Conservation (phyloP, 2,329 filamentous ascomycete species). For the Penicillium sp. region DNA sequence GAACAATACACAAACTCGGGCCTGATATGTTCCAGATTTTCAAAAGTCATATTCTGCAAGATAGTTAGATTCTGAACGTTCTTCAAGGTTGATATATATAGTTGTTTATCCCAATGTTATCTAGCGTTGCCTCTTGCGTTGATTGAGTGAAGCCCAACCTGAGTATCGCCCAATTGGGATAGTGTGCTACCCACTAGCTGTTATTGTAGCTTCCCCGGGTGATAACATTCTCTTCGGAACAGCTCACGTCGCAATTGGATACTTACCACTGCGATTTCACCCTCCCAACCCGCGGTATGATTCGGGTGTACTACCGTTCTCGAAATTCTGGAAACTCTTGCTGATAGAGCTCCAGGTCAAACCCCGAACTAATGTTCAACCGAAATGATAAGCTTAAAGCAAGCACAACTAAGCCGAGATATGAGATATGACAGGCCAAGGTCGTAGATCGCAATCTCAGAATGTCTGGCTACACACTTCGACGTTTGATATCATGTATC, state of each 20-base stretch:
- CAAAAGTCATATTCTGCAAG: not conserved
- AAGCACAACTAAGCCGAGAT: not conserved
- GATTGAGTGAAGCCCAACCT: not conserved
- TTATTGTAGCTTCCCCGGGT: not conserved
- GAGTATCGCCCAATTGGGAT: not conserved
- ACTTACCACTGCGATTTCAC: not conserved
- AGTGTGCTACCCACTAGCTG: not conserved
- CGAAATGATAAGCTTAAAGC: not conserved
- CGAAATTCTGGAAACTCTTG: not conserved
- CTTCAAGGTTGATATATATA: not conserved
- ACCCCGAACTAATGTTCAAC: not conserved
- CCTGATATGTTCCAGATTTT: no score
- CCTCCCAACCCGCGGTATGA: not conserved
- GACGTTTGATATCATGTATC: not conserved
- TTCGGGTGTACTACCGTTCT: not conserved
- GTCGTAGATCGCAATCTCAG: not conserved
- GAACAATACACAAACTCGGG: no score
- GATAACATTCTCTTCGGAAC: not conserved
- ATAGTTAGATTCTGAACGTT: not conserved
- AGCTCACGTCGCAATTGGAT: not conserved
- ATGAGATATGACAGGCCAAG: not conserved
- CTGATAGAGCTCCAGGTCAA: not conserved
- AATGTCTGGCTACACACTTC: not conserved
- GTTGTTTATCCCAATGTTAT: not conserved
- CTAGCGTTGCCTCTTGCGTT: not conserved